These are phyloP conservation scores for Trichoderma breve DNA, from an alignment of 2,329 filamentous ascomycete genomes.

Conservation along the genomic window DNA sequence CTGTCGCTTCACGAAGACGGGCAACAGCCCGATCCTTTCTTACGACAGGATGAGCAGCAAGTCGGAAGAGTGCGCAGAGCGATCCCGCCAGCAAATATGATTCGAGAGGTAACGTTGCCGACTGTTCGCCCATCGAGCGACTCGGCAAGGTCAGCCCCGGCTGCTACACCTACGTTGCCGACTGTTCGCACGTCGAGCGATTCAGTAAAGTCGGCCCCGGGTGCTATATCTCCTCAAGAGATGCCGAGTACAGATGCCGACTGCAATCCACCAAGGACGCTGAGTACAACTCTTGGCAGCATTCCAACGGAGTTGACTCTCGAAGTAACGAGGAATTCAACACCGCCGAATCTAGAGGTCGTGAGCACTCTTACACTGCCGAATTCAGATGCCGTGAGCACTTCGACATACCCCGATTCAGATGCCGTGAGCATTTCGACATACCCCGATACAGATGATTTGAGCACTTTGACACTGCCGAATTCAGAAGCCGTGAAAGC, in stretches of 20 bases:
- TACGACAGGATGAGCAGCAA: neutral
- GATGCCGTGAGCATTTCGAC: neutral
- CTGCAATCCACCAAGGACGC: neutral
- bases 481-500: neutral
- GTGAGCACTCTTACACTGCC: neutral
- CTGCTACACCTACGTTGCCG: no score
- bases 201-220: neutral
- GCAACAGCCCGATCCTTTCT: neutral
- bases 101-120: neutral
- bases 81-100: neutral
- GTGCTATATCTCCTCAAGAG: neutral
- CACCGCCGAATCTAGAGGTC: neutral
- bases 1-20: neutral
- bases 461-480: neutral
- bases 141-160: no score
- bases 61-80: neutral
- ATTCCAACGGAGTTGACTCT: neutral
- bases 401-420: neutral
- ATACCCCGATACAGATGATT: neutral
- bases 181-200: neutral
- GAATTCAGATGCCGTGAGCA: neutral
- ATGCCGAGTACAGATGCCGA: neutral
- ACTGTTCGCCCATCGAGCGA: neutral
- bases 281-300: neutral
- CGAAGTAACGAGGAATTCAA: neutral